Base-by-base conservation (phyloP, 345 rosid species). In the Corchorus olitorius region DNA sequence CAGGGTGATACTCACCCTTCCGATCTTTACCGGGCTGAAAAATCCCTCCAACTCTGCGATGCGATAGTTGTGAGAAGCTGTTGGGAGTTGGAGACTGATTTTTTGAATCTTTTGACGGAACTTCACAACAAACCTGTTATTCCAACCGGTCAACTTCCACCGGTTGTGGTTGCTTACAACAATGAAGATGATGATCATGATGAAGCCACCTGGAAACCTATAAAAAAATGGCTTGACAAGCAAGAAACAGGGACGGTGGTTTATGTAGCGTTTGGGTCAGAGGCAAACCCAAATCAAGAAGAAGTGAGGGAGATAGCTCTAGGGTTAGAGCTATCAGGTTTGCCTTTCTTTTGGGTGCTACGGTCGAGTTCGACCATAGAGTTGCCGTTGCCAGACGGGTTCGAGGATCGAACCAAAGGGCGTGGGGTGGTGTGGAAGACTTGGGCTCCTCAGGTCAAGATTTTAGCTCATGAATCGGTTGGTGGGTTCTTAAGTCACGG, bases 301-400 rank as follows among this genome's bases (percentile, higher is more conserved):
- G 88, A 87, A 74, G 13, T 85, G 16, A 55, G 4, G 1, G 80
- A 82, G 79, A 61, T 88, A 5, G 90, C 87, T 61, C 34, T 79
- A 4, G 92, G 92, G 5, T 19, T 88, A 65, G 90, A 87, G 74
- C 75, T 75, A 8, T 85, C 92, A 2, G 54, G 55, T 20, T 33
- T 77, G 22, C 83, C 86, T 5, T 88, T 88, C 80, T 39, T 88
- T 17, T 88, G 90, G 92, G 87, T 66, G 8, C 73, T 86, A 2
- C 70, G 77, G 73, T 4, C 70, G 2, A 46, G 77, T 70, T 4
- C 70, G 2, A 46, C 27, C 9, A 0, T 15, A 0, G 1, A 16
- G 0, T n/a, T n/a, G n/a, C 65, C 67, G 68, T 33, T 81, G 2
- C 83, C 85, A 4, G 34, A 65, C 0, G 83, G 85, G 27, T 81